Base-by-base conservation (phyloP, 208 protist species). In the Trypanosoma brucei region DNA sequence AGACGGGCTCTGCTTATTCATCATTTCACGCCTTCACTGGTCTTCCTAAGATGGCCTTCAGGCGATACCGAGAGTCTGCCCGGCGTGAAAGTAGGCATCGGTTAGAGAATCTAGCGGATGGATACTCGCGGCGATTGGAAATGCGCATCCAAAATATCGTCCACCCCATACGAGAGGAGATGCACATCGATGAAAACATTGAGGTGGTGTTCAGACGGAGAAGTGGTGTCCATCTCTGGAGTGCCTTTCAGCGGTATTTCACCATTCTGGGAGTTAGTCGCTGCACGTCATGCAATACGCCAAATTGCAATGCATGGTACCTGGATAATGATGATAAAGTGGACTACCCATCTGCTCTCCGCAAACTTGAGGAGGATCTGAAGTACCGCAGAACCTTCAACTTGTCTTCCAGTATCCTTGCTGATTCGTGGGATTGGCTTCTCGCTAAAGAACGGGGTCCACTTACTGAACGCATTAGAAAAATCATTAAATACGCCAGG, bases 381-480 rank as follows among this genome's bases (percentile, higher is more conserved):
- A 2, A 0, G 6, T 38, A 36, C 4, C 3, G 39, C 9, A n/a
- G n/a, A n/a, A 35, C 50, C 6, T 34, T 11, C 3, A 50, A 62
- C 14, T 34, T 49, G 35, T 1, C 9, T 0, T 33, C 37, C 0
- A 35, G 30, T 30, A 14, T 46, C 36, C 6, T 42, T 7, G 30
- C 56, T 3, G 67, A 72, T 45, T 76, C 76, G 1, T 86, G 69
- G 57, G 68, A 78, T n/a, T 75, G 58, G 35, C 59, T 86, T 34
- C 39, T 80, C 36, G 30, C 31, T 14, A 39, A 74, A 4, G 38
- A 73, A 11, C 54, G 68, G 31, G 56, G 59, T 3, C 56, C 37
- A 0, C 36, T 87, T 13, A 14, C 78, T 53, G 36, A 45, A 30
- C 77, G 81, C 30, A 53, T 87, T 49, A n/a, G 34, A 11, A 55